Evolutionary conservation across 129 eudicot species (phyloP), one percentile per base, ranked within the genome.

Genomic region (Chrysanthemum lavandulifolium): DNA sequence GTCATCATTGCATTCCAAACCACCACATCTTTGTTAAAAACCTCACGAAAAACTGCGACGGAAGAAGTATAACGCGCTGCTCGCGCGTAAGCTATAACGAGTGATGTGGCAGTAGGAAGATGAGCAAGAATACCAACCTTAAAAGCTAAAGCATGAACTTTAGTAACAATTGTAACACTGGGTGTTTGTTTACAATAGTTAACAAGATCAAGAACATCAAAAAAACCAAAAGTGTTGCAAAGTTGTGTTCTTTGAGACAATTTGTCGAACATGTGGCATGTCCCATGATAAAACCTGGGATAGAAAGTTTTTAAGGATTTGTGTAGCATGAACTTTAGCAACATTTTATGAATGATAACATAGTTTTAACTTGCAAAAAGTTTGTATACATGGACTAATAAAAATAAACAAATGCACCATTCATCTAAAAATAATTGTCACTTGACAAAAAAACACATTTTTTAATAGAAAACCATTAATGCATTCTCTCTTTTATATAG

Each of bases 1-100:
- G 81, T 83, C 83, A 86, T 80, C 85, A 89, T 86, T 13, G 96
- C 89, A 77, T 86, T 89, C 96, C 96, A 89, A 15, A 82, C 40
- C 2, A 89, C 76, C 43, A 82, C 83, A 82, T 89, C 91, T 77
- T 82, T 89, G 14, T 27, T 57, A 53, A 48, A 52, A 75, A 86
- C 49, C 72, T 86, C 89, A 79, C 15, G 69, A 52, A 86, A 89
- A 73, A 86, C 68, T 10, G 67, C 65, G 31, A 64, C n/a, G 0
- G 87, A 83, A 27, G 82, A 82, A 50, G 51, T 12, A 40, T 86
- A 82, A 76, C 73, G 61, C 48, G 78, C 77, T 2, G 79, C 77
- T 75, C 89, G 74, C 0, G 91, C 74, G 52, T 89, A 89, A 63
- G 81, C 71, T 48, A 79, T 75, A 40, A 84, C 72, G 13, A 89